Evolutionary conservation across 495 filamentous ascomycete genomes (phyloP).

Genomic region (Usnea hakonensis): DNA sequence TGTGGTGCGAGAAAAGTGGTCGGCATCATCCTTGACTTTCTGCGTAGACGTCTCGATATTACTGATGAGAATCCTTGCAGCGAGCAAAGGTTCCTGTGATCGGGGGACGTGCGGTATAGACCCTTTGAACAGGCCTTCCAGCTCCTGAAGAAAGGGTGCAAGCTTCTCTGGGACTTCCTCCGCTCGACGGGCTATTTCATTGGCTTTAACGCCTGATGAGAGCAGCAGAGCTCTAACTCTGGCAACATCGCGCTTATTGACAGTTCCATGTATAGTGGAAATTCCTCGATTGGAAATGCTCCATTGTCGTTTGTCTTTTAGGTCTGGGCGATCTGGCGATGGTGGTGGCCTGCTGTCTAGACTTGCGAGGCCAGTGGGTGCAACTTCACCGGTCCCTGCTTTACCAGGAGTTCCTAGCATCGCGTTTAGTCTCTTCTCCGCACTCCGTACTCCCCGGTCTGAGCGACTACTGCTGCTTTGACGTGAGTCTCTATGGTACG

Average conservation of each 20-base stretch:
- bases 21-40: conserved; percentile 46
- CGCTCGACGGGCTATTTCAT: conserved; percentile 62
- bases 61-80: conserved; percentile 52
- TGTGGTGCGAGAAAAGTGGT: conserved; percentile 41
- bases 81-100: conserved; percentile 59
- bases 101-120: conserved; percentile 46
- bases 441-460: conserved; percentile 16
- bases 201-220: conserved; percentile 77
- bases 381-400: conserved; percentile 11
- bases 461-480: conserved; percentile 21
- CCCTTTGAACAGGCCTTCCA: conserved; percentile 24
- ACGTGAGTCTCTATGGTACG: conserved; percentile 21
- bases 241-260: conserved; percentile 62
- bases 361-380: conserved; percentile 42
- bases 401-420: conserved; percentile 31
- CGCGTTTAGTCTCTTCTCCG: conserved; percentile 31
- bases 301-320: conserved; percentile 49
- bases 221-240: conserved; percentile 66
- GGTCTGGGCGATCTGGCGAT: conserved; percentile 22
- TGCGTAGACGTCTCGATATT: conserved; percentile 49
- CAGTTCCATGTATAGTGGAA: conserved; percentile 30
- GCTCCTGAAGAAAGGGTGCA: conserved; percentile 34
- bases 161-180: conserved; percentile 39
- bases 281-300: conserved; percentile 59
- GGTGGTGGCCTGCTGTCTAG: conserved; percentile 32